These are phyloP conservation scores for Bacidia gigantensis DNA, from an alignment of 495 filamentous ascomycete genomes.

Conservation along the genomic window DNA sequence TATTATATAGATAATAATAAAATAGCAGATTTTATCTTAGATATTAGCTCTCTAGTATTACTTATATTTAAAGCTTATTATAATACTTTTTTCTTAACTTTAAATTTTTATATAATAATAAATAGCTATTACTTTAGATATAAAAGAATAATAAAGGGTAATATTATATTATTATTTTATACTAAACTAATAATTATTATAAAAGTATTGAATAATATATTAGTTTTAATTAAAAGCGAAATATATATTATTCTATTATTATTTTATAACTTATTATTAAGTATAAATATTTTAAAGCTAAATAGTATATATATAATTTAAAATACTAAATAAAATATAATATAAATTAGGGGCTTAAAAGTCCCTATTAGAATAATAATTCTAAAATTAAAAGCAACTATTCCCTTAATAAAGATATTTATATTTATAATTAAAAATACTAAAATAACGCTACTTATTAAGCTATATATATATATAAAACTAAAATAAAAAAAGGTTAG, in stretches of 20 bases:
- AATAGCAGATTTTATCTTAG: neutral
- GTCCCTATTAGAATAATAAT: neutral
- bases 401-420: neutral
- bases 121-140: neutral
- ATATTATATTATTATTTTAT: neutral
- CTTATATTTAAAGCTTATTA: too few relatives aligned
- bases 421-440: neutral
- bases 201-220: neutral
- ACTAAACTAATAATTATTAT: too few relatives aligned
- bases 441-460: neutral
- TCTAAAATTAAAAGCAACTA: neutral
- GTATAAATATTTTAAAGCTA: too few relatives aligned
- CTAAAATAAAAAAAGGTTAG: neutral
- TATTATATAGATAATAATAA: neutral
- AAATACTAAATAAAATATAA: neutral
- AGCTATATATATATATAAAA: neutral
- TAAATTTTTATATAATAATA: too few relatives aligned
- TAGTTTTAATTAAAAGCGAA: too few relatives aligned
- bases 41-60: too few relatives aligned
- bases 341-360: neutral
- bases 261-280: too few relatives aligned
- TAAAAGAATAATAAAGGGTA: neutral
- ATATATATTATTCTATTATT: too few relatives aligned
- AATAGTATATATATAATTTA: slow-evolving; percentile 1
- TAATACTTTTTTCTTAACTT: too few relatives aligned